A percentile compares a stretch with the other conserved stretches of the same genome.
phyloP scores from a whole-genome alignment of 805 yeast genomes.

The Metschnikowia baotianmanensis region DNA sequence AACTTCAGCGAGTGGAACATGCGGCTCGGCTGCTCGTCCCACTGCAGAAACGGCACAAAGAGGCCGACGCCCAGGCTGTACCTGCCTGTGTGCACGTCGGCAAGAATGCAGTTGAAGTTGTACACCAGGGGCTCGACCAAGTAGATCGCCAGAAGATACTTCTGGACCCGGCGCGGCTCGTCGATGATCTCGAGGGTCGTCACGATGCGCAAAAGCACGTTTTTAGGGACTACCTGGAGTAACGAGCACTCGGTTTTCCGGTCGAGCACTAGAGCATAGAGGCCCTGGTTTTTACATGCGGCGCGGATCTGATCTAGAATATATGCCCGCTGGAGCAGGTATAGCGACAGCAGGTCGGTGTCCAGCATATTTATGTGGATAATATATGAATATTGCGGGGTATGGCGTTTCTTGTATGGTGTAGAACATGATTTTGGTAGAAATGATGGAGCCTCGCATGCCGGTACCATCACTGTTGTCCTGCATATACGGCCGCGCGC shows the following conservation, averaged over 20 bases:
- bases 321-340: constrained; percentile 16
- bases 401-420: too few relatives aligned
- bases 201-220: constrained; percentile 50
- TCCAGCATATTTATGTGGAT: constrained; percentile 4
- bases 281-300: constrained; percentile 29
- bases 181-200: constrained; percentile 67
- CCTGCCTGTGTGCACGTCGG: constrained; percentile 71
- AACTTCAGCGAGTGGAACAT: constrained; percentile 25
- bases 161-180: constrained; percentile 55
- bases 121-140: constrained; percentile 67
- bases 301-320: constrained; percentile 26
- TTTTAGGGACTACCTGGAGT: constrained; percentile 46
- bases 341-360: constrained; percentile 18
- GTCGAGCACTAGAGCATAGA: constrained; percentile 52
- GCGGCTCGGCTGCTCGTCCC: constrained; percentile 24
- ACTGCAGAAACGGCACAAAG: constrained; percentile 54
- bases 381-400: too few relatives aligned
- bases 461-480: too few relatives aligned
- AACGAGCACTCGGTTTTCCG: constrained; percentile 49
- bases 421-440: too few relatives aligned
- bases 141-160: constrained; percentile 76
- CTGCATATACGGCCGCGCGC: too few relatives aligned
- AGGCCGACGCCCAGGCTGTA: constrained; percentile 73
- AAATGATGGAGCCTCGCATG: too few relatives aligned
- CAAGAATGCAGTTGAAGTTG: constrained; percentile 70